Evolutionary conservation across 306 rosid species (phyloP).

Genomic region (Vicia sativa): DNA sequence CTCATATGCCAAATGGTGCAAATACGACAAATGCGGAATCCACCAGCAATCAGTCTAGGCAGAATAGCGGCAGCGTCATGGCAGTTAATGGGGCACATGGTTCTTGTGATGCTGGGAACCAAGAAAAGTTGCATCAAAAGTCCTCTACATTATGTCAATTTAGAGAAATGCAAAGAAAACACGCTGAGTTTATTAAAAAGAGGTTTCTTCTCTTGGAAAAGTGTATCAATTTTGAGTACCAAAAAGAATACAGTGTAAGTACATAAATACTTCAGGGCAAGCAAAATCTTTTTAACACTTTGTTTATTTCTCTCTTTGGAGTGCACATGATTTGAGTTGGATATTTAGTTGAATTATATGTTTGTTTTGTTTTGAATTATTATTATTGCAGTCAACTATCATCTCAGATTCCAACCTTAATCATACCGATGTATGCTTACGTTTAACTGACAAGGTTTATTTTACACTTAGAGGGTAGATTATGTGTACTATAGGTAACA

Average conservation of each 20-base stretch:
- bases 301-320: slow-evolving; percentile 5
- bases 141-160: slow-evolving; percentile 57
- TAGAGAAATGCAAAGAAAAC: slow-evolving; percentile 93
- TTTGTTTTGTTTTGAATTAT: slow-evolving; percentile 10
- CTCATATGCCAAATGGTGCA: slow-evolving; percentile 63
- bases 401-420: slow-evolving; percentile 19
- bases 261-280: slow-evolving; percentile 2
- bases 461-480: not conserved
- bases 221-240: slow-evolving; percentile 76
- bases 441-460: not conserved
- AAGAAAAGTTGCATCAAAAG: slow-evolving; percentile 60
- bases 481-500: not conserved
- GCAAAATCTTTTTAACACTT: slow-evolving; percentile 18
- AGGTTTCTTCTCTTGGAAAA: slow-evolving; percentile 93
- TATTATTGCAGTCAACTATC: slow-evolving; percentile 1
- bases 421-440: not conserved
- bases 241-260: slow-evolving; percentile 81
- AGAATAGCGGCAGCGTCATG: slow-evolving; percentile 49
- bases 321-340: slow-evolving; percentile 13
- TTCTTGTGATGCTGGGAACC: slow-evolving; percentile 60
- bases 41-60: slow-evolving; percentile 48
- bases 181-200: slow-evolving; percentile 80
- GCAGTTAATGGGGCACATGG: slow-evolving; percentile 55
- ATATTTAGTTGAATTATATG: not conserved
- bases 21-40: slow-evolving; percentile 44